Base-by-base conservation (phyloP, 148 eudicot genomes). In the Vaccinium darrowii region DNA sequence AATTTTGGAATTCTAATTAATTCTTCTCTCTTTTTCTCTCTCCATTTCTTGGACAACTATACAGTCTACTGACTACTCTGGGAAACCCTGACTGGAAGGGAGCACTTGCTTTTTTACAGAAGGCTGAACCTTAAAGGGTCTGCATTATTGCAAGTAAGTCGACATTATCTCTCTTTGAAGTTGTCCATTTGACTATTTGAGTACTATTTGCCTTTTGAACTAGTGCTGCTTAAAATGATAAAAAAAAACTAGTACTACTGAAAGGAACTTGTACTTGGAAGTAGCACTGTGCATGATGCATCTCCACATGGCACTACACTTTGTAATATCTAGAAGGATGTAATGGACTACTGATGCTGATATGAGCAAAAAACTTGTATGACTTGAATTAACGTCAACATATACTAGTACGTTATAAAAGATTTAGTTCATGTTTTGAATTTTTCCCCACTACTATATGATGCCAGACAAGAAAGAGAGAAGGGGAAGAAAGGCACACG, bases 81-180 rank as follows among this genome's bases (percentile, higher is more conserved):
- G n/a, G n/a, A 92, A 79, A 89, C 92, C 53, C 86, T 96, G 79
- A 94, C 98, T 7, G 98, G 93, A 88, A 91, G 94, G 85, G 98
- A 96, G 84, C 98, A 94, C 84, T 90, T 96, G 16, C 88, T 94
- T 74, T 96, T 96, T 86, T 96, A 96, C 89, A 98, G 98, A 30
- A 92, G 98, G 86, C 95, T 95, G 86, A 94, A 94, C 81, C 98
- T 95, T 78, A 91, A 91, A 87, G 98, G 98, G 8, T 83, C 90
- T 53, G 88, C 91, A 85, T 86, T 96, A 76, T 77, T 79, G 79
- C 88, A 89, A 91, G 98, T 95, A 88, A 85, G 86, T 82, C 76
- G 63, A 33, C 30, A 30, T 73, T 83, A 3, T 33, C 18, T 36
- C 52, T 19, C 50, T 82, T 71, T 43, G 76, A 65, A 25, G 52